Base-by-base conservation (phyloP, 78 protist genomes). In the Dictyostelium firmibasis region DNA sequence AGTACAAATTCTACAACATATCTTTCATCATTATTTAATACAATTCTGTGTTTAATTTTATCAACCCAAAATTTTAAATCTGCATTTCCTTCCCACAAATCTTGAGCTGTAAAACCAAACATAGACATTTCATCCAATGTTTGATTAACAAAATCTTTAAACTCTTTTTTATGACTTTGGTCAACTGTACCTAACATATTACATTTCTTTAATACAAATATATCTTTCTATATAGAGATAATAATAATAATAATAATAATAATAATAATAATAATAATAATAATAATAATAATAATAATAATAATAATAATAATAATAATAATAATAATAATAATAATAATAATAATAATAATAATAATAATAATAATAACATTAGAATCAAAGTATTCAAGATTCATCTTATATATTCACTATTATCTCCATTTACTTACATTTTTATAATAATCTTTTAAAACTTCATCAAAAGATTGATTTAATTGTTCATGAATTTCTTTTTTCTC, bases 81-180 rank as follows among this genome's bases (percentile, higher is more conserved):
- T n/a, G 57, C 79, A 87, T 87, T 81, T 9, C 93, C 93, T 53
- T 87, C 93, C 93, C 93, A 87, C 16, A 87, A 18, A 64, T 87
- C 93, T 76, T 87, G 93, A 41, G 38, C 93, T 35, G 93, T 36
- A 70, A 87, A 87, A 13, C 93, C 93, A 44, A 41, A 77, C 57
- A 78, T 23, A 38, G 93, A 87, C 11, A 87, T 35, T 27, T 87
- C 93, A 64, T 87, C 93, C 50, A 87, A 64, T 14, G 81, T 3
- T 64, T 60, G 16, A 33, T 53, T 25, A 20, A 78, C 79, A 8
- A 16, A 18, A 31, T 78, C 44, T 43, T 87, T 87, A n/a, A 87
- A 78, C 44, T 62, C 93, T 43, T 87, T 78, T 50, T 87, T 87
- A 36, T 57, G 25, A 4, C 25, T 76, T 78, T 31, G 29, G 35